These are phyloP conservation scores for Serendipita sp. DNA, from an alignment of 768 basidiomycete genomes.

Conservation along the genomic window DNA sequence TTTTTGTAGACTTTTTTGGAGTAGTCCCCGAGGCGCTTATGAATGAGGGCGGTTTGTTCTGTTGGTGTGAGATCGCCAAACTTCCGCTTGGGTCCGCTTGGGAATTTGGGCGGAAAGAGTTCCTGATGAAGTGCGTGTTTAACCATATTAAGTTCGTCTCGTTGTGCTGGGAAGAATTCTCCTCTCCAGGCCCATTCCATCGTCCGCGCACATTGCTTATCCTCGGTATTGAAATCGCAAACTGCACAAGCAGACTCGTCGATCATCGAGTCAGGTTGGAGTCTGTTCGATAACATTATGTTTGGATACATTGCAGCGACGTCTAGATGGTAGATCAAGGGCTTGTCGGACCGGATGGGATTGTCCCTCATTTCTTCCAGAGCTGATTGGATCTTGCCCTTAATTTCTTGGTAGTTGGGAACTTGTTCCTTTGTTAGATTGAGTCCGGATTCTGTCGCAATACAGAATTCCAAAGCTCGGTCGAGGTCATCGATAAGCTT, in stretches of 20 bases:
- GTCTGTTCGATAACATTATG: constrained; percentile 98
- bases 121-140: constrained; percentile 93
- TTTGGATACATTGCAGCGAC: constrained; percentile 99
- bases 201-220: constrained; percentile 83
- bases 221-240: constrained; percentile 94
- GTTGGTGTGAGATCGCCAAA: constrained; percentile 68
- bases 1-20: constrained; percentile 98
- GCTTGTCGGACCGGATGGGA: constrained; percentile 75
- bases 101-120: constrained; percentile 64
- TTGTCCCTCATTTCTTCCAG: constrained; percentile 85
- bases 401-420: constrained; percentile 92
- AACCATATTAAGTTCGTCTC: constrained; percentile 98
- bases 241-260: constrained; percentile 94
- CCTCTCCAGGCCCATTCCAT: constrained; percentile 98
- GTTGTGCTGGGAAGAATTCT: constrained; percentile 91
- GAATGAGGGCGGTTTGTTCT: constrained; percentile 82
- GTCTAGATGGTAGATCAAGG: constrained; percentile 95
- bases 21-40: constrained; percentile 96
- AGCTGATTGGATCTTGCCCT: constrained; percentile 51
- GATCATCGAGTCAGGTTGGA: constrained; percentile 95
- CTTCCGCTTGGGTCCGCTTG: constrained; percentile 54
- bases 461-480: constrained; percentile 75
- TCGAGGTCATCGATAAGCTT: constrained; percentile 92
- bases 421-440: constrained; percentile 50
- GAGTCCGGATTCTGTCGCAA: constrained; percentile 67